These are phyloP conservation scores for Acanthamoeba culbertsoni DNA, from an alignment of 208 protist genomes.

Conservation along the genomic window DNA sequence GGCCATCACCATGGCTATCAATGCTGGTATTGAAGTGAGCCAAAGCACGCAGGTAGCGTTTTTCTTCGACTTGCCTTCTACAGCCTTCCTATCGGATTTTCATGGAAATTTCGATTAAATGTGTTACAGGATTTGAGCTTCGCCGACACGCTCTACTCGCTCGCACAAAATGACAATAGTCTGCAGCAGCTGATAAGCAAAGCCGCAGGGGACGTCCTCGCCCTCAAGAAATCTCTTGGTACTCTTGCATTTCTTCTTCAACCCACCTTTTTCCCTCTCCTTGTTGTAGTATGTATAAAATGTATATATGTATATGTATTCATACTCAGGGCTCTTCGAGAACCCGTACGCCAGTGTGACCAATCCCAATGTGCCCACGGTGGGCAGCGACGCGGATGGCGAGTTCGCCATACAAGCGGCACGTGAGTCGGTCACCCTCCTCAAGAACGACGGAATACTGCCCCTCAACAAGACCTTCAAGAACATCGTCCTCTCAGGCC, in stretches of 20 bases:
- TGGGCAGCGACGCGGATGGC: slow-evolving; percentile 11
- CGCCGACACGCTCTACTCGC: neutral
- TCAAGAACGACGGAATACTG: slow-evolving; percentile 31
- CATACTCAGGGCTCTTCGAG: slow-evolving; percentile 55
- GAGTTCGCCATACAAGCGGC: neutral
- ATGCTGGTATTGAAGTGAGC: slow-evolving; percentile 69
- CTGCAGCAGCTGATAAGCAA: neutral
- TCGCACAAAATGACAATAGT: neutral
- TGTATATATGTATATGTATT: neutral
- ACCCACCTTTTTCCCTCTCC: neutral
- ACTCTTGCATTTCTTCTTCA: neutral
- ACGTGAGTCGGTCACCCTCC: slow-evolving; percentile 2
- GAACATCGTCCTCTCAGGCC: slow-evolving; percentile 43
- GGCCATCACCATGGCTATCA: slow-evolving; percentile 50
- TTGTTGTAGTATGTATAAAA: neutral
- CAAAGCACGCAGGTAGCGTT: slow-evolving; percentile 9
- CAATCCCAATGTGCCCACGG: slow-evolving; percentile 38
- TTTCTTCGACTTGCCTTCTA: neutral
- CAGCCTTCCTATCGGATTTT: neutral
- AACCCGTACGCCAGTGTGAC: slow-evolving; percentile 49
- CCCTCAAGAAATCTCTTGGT: neutral
- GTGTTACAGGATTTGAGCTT: slow-evolving; percentile 1
- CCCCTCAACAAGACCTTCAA: slow-evolving; percentile 35
- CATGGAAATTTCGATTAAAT: neutral
- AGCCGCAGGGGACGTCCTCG: slow-evolving; percentile 47